These are phyloP conservation scores for Mycena haematopus DNA, from an alignment of 768 basidiomycete genomes.

Conservation along the genomic window DNA sequence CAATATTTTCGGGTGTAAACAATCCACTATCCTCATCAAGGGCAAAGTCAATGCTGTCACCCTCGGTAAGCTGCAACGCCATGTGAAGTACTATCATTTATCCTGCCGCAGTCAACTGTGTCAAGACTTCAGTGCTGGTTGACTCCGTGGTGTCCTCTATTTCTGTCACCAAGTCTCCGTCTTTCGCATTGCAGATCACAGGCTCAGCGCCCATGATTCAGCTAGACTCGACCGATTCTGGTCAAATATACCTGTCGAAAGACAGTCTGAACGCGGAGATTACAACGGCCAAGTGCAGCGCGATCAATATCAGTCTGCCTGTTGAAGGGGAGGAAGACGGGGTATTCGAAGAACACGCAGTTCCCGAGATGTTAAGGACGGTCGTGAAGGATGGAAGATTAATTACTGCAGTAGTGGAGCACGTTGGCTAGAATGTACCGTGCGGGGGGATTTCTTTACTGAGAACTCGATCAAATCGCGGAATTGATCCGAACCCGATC, in stretches of 20 bases:
- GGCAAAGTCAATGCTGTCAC: constrained; percentile 97
- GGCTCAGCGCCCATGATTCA: constrained; percentile 92
- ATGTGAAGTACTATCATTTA: constrained; percentile 7
- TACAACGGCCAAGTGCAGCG: constrained; percentile 92
- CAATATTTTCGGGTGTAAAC: constrained; percentile 92
- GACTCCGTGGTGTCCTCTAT: constrained; percentile 94
- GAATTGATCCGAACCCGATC: too few relatives aligned
- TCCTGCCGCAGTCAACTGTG: constrained; percentile 73
- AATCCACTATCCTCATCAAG: constrained; percentile 78
- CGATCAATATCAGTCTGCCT: constrained; percentile 89
- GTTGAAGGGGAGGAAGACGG: constrained; percentile 91
- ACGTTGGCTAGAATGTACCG: constrained; percentile 59
- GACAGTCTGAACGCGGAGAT: constrained; percentile 81
- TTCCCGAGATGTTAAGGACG: constrained; percentile 97
- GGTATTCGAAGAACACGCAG: constrained; percentile 84
- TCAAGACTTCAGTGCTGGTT: constrained; percentile 85
- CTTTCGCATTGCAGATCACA: constrained; percentile 91
- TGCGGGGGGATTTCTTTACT: too few relatives aligned
- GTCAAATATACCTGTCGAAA: constrained; percentile 92
- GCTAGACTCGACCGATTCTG: constrained; percentile 93
- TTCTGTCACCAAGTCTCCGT: constrained; percentile 88
- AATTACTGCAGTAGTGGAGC: constrained; percentile 89
- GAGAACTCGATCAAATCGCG: background rate
- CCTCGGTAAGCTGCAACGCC: constrained; percentile 56
- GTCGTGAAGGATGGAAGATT: constrained; percentile 82